A percentile compares a stretch with the other conserved stretches of the same genome.
These are phyloP conservation scores for Ballota nigra DNA, from an alignment of 257 asterid species.

Conservation along the genomic window DNA sequence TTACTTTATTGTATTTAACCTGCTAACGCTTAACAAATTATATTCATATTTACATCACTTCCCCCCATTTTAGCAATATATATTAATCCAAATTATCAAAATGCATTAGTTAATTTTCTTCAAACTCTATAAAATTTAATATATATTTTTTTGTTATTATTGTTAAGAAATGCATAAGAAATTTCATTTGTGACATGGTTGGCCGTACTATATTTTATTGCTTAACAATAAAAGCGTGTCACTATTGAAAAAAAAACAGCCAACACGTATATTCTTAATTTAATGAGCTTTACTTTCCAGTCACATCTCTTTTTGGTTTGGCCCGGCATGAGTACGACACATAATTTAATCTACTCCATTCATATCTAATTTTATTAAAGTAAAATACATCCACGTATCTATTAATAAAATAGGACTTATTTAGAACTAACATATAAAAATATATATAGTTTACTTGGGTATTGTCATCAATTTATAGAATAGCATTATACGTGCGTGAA, in stretches of 20 bases:
- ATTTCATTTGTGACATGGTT: neutral
- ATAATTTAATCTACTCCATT: constrained; percentile 10
- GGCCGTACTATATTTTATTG: neutral
- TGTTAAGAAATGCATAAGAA: neutral
- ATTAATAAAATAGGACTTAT: neutral
- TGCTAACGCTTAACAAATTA: neutral
- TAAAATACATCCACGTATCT: neutral
- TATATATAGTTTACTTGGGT: neutral
- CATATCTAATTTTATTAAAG: neutral
- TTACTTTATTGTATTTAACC: neutral
- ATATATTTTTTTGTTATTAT: neutral
- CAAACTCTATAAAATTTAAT: neutral
- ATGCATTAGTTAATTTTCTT: neutral
- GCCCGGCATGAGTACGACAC: neutral
- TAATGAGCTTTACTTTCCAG: neutral
- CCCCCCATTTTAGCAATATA: too few relatives aligned
- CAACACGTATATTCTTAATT: neutral
- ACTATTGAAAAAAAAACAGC: neutral
- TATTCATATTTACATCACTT: neutral
- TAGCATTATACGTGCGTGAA: neutral
- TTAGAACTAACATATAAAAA: neutral
- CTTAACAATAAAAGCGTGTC: constrained; percentile 17
- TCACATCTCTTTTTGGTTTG: neutral
- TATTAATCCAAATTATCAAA: neutral
- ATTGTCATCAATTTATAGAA: neutral